Evolutionary conservation across 2,329 filamentous ascomycete genomes (phyloP), one percentile per base, ranked within the genome.

Genomic region (Phialocephala subalpina): DNA sequence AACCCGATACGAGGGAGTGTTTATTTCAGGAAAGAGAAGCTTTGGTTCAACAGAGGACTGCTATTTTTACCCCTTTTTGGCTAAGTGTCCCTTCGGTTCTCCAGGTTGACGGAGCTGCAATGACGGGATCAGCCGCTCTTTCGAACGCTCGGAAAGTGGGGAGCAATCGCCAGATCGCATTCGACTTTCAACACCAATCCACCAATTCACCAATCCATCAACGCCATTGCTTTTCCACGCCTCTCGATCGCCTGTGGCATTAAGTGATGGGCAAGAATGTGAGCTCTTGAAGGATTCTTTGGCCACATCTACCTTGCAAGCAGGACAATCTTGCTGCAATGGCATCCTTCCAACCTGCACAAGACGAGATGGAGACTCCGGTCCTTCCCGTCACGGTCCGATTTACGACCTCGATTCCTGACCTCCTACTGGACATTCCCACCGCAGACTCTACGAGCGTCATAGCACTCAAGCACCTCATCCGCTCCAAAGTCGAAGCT

Each of bases 361-460:
- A 22, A 49, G 45, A 49, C n/a, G 45, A n/a, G 14, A 49, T 49
- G 45, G 45, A 18, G 20, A 25, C 45, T 49, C 45, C 45, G 22
- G n/a, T 53, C 25, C 49, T 53, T 6, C 49, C 49, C 74, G 84
- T 98, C 55, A 95, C 92, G 42, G 90, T 98, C 77, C 94, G 95
- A 78, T 98, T 99, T 86, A 93, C 93, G 61, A 90, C 90, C 67
- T 90, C 93, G 0, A 86, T 95, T 64, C 90, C 93, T 18, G 96
- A 98, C 77, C 86, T 97, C 45, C 86, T 90, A 47, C 86, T 98
- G 67, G 89, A 93, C 74, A 88, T 98, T 74, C 78, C 87, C 58
- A 81, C 84, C 6, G 92, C 94, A 0, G 79, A 83, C 57, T 83
- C 84, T 36, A 94, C 91, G 12, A 93, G 93, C 49, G 87, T 93